Conservation (phyloP, 305 asterid species). For the Solanum hybrid region DNA sequence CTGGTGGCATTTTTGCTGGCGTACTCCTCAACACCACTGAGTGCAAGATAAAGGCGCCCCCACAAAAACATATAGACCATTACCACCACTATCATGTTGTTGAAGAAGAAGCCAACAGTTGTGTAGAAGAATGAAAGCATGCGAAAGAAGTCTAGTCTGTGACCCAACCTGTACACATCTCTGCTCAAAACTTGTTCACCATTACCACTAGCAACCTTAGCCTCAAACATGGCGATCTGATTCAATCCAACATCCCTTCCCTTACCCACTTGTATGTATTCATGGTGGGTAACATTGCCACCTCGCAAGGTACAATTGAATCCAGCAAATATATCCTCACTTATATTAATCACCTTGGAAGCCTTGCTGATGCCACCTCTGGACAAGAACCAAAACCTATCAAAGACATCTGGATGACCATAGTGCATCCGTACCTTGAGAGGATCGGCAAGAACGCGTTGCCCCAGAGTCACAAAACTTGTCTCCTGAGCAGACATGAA, state of each 20-base stretch:
- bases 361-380: conserved; percentile 98
- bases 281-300: conserved; percentile 94
- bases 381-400: conserved; percentile 90
- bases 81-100: conserved; percentile 72
- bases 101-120: conserved; percentile 79
- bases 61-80: conserved; percentile 76
- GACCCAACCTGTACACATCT: conserved; percentile 88
- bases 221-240: conserved; percentile 96
- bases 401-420: conserved; percentile 93
- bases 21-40: conserved; percentile 62
- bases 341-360: conserved; percentile 81
- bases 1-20: conserved; percentile 36
- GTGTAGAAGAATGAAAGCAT: conserved; percentile 95
- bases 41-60: conserved; percentile 90
- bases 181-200: conserved; percentile 93
- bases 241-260: conserved; percentile 96
- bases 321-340: conserved; percentile 97
- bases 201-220: conserved; percentile 91
- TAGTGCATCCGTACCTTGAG: conserved; percentile 92
- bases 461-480: conserved; percentile 93
- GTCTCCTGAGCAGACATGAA: conserved; percentile 97
- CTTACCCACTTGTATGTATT: conserved; percentile 92
- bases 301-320: conserved; percentile 91
- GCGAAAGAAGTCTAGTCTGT: conserved; percentile 87
- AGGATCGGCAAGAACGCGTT: conserved; percentile 85